Percentiles rank a stretch among this genome's conserved stretches.
phyloP scores from a whole-genome alignment of 1,284 basidiomycete species.

The Irpex sp. region DNA sequence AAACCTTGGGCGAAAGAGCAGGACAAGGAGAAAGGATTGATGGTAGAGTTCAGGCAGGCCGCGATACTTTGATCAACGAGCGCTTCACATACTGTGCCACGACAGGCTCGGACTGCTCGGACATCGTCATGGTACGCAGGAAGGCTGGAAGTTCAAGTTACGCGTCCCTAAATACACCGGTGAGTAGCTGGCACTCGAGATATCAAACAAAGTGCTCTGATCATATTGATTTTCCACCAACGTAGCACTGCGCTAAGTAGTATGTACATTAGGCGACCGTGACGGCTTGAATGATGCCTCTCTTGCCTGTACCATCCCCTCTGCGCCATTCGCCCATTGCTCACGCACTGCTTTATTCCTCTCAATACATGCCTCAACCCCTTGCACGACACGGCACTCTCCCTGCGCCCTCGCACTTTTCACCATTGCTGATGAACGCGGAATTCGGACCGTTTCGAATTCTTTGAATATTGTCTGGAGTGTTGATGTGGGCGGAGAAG shows the following conservation, averaged over 20 bases:
- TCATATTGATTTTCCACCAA: too few relatives aligned
- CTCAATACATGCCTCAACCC: conserved; percentile 30
- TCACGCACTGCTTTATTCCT: conserved; percentile 28
- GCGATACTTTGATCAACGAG: too few relatives aligned
- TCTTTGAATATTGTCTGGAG: conserved; percentile 31
- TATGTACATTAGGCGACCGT: background rate
- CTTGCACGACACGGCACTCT: conserved; percentile 32
- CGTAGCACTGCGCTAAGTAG: too few relatives aligned
- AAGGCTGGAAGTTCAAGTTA: too few relatives aligned
- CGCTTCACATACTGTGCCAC: too few relatives aligned
- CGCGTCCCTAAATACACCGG: too few relatives aligned
- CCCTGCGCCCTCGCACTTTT: conserved; percentile 35
- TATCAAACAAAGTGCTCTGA: too few relatives aligned
- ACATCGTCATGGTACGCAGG: too few relatives aligned
- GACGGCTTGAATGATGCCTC: background rate
- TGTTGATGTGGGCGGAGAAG: conserved; percentile 25
- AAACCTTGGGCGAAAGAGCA: background rate
- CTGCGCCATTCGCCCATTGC: conserved; percentile 10
- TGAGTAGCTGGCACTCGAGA: too few relatives aligned
- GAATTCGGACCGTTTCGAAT: conserved; percentile 31
- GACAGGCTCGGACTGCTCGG: too few relatives aligned
- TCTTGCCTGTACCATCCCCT: conserved; percentile 13
- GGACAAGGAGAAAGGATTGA: background rate
- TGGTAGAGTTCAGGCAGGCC: too few relatives aligned
- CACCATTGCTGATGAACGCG: conserved; percentile 32